Evolutionary conservation across 192 early-diverging fungal genomes (phyloP).

Genomic region (Backusella liffmaniae): DNA sequence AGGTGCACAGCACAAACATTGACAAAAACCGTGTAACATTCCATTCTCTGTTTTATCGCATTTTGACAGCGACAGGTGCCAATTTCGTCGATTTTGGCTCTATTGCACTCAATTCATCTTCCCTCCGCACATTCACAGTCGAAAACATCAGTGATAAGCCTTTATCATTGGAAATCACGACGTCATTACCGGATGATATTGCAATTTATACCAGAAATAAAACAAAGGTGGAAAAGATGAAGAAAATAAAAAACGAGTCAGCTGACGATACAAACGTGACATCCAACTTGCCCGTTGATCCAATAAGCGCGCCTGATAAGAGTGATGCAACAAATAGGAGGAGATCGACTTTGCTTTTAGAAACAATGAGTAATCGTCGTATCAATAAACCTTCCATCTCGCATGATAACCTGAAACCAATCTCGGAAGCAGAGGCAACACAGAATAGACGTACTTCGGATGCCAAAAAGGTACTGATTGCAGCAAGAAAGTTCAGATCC

Average conservation of each 20-base stretch:
- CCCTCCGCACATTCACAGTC: constrained; percentile 75
- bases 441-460: constrained; percentile 6
- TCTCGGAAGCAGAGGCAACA: constrained; percentile 12
- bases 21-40: constrained; percentile 97
- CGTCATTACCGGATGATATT: constrained; percentile 44
- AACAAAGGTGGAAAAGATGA: not conserved
- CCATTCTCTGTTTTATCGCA: constrained; percentile 95
- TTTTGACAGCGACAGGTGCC: constrained; percentile 77
- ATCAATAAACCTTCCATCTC: constrained; percentile 4
- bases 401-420: not conserved
- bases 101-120: constrained; percentile 79
- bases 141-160: constrained; percentile 75
- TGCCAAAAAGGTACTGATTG: constrained; percentile 7
- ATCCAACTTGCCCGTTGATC: not conserved
- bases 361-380: constrained; percentile 40
- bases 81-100: constrained; percentile 97
- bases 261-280: not conserved
- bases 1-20: constrained; percentile 91
- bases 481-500: not conserved
- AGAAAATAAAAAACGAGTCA: constrained; percentile 30
- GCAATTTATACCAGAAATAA: constrained; percentile 34
- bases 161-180: constrained; percentile 44
- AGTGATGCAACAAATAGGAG: not conserved
- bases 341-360: constrained; percentile 22
- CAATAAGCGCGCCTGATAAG: not conserved